Evolutionary conservation across 2,329 filamentous ascomycete species (phyloP).

Genomic region (Pezicula rhizophila): DNA sequence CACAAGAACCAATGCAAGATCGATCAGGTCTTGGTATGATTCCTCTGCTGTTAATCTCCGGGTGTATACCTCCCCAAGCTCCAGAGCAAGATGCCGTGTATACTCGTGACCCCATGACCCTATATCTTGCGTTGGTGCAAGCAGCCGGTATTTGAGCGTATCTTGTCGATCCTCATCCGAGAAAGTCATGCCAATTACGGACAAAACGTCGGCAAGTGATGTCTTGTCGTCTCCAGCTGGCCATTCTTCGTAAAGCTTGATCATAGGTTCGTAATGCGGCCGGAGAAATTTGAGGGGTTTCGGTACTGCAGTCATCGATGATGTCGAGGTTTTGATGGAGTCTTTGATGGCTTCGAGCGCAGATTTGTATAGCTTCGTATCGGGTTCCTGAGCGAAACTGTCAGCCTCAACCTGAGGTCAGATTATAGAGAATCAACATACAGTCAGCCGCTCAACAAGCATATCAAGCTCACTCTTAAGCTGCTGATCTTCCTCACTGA

Average conservation of each 20-base stretch:
- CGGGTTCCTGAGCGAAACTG: constrained; percentile 61
- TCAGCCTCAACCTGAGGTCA: constrained; percentile 5
- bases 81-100: constrained; percentile 86
- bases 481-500: constrained; percentile 97
- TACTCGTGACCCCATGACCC: constrained; percentile 99
- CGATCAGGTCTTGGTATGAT: constrained; percentile 73
- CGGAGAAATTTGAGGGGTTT: constrained; percentile 97
- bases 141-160: constrained; percentile 89
- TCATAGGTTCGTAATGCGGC: constrained; percentile 89
- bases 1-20: constrained; percentile 78
- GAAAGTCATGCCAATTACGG: constrained; percentile 97
- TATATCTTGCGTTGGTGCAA: constrained; percentile 86
- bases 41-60: constrained; percentile 83
- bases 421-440: constrained; percentile 35
- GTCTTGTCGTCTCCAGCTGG: constrained; percentile 78
- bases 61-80: constrained; percentile 91
- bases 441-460: constrained; percentile 91
- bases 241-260: constrained; percentile 87
- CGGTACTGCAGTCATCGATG: constrained; percentile 97
- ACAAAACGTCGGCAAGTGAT: constrained; percentile 87
- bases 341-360: constrained; percentile 95
- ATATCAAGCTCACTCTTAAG: constrained; percentile 97
- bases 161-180: constrained; percentile 94
- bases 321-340: constrained; percentile 98
- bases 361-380: constrained; percentile 82